Conservation (phyloP, 768 basidiomycete species). For the Ramaria sp. region DNA sequence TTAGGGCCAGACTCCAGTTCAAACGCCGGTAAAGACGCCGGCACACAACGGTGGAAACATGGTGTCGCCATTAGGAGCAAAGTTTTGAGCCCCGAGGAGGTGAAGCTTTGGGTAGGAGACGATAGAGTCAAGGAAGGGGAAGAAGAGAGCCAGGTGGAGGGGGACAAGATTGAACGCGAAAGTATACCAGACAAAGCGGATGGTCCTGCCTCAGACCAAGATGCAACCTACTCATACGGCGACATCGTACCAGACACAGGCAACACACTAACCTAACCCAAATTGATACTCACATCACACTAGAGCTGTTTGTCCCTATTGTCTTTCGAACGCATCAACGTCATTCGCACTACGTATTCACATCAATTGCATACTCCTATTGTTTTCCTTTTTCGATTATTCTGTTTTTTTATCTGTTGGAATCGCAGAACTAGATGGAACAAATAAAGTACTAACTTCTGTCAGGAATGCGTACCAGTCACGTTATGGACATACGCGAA, state of each 20-base stretch:
- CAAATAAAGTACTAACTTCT: no score
- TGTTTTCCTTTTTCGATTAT: no score
- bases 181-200: constrained; percentile 13
- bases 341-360: no score
- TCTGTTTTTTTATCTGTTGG: no score
- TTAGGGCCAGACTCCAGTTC: background rate
- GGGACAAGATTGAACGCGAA: constrained; percentile 5
- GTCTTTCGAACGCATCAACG: no score
- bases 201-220: constrained; percentile 1
- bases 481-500: no score
- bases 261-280: no score
- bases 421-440: no score
- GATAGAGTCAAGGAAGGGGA: background rate
- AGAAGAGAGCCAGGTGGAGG: background rate
- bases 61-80: constrained; percentile 7
- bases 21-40: background rate
- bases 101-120: background rate
- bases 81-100: constrained; percentile 6
- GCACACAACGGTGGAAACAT: constrained; percentile 2
- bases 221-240: constrained; percentile 13
- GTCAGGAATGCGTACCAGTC: no score
- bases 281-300: no score
- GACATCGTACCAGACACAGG: background rate
- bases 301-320: no score
- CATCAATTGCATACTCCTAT: no score